Conservation (phyloP, 2,329 filamentous ascomycete genomes). For the Aspergillus ochraceus region DNA sequence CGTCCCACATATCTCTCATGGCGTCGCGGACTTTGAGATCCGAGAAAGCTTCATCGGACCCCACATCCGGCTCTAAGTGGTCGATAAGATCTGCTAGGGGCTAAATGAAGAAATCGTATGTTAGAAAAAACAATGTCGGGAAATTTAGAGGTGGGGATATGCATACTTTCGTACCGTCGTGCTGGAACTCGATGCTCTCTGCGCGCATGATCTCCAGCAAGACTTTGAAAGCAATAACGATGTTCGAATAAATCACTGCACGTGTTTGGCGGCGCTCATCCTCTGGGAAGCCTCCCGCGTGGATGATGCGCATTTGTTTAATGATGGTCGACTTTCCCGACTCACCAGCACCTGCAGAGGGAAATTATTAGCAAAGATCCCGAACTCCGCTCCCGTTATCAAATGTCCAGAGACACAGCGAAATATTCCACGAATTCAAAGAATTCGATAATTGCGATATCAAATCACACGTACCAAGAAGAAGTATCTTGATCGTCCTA, state of each 20-base stretch:
- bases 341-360: constrained; percentile 76
- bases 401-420: not conserved
- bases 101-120: constrained; percentile 46
- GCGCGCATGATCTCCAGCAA: constrained; percentile 90
- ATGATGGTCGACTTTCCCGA: constrained; percentile 95
- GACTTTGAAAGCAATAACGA: constrained; percentile 87
- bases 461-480: constrained; percentile 70
- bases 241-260: constrained; percentile 92
- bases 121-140: constrained; percentile 8
- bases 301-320: constrained; percentile 99
- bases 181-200: constrained; percentile 75
- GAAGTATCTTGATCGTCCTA: constrained; percentile 87
- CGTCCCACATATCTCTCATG: constrained; percentile 80
- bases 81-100: constrained; percentile 75
- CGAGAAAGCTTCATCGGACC: constrained; percentile 77
- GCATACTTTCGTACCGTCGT: constrained; percentile 74
- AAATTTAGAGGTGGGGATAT: not conserved
- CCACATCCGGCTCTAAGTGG: constrained; percentile 74
- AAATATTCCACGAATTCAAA: not conserved
- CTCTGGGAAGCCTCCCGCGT: constrained; percentile 86
- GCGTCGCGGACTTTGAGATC: constrained; percentile 62
- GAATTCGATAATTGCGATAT: not conserved
- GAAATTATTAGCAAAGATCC: not conserved
- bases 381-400: not conserved
- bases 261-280: constrained; percentile 91